These are phyloP conservation scores for Arachis stenosperma DNA, from an alignment of 306 rosid genomes.

Conservation along the genomic window DNA sequence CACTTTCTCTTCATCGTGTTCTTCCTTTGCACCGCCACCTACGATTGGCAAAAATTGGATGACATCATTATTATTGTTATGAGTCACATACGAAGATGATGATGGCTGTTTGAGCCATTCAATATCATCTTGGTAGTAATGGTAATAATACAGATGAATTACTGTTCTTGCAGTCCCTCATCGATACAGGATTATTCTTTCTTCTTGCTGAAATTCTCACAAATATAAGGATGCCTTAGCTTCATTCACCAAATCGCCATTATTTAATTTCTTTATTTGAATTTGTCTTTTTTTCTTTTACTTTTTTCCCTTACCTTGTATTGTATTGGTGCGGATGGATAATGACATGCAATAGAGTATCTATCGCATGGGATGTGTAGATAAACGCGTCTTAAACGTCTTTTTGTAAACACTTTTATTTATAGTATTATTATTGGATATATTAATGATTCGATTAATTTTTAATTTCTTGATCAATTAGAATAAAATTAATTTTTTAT, in stretches of 20 bases:
- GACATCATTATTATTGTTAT: conserved; percentile 40
- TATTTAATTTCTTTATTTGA: no score
- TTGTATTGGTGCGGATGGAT: conserved; percentile 67
- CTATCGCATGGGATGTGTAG: no score
- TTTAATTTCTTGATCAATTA: no score
- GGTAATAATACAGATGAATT: conserved; percentile 36
- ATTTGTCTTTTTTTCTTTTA: conserved; percentile 24
- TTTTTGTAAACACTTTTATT: no score
- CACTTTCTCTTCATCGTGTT: conserved; percentile 59
- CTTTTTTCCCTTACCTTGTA: conserved; percentile 46
- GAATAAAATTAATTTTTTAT: no score
- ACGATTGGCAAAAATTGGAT: conserved; percentile 77
- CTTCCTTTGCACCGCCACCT: conserved; percentile 51
- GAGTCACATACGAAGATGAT: conserved; percentile 28
- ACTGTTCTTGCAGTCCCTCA: conserved; percentile 43
- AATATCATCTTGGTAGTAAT: conserved; percentile 73
- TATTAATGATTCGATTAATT: no score
- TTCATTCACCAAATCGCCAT: no score
- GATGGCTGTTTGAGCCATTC: conserved; percentile 82
- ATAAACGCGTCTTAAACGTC: no score
- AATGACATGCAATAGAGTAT: conserved; percentile 52
- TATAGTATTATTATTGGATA: no score
- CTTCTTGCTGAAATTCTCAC: conserved; percentile 39
- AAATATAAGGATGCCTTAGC: no score
- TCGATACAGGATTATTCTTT: background rate